Conservation (phyloP, 2,329 filamentous ascomycete genomes). For the Purpureocillium lavendulum region DNA sequence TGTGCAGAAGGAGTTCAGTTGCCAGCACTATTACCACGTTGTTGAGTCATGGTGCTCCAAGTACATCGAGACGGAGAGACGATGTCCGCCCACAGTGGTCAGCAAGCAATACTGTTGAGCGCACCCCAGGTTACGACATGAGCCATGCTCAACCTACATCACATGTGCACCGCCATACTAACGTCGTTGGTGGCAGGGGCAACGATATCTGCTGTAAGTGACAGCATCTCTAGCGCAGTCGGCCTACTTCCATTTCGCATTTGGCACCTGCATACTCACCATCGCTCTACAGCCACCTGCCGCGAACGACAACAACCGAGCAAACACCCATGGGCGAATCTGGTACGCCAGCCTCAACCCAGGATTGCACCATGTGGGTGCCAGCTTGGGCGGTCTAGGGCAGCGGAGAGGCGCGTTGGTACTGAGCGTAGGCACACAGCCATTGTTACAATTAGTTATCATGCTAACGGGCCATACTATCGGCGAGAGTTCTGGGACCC, state of each 20-base stretch:
- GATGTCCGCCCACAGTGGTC: slow-evolving; percentile 33
- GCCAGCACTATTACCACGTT: slow-evolving; percentile 41
- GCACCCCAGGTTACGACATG: slow-evolving; percentile 1
- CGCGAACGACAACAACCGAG: slow-evolving; percentile 29
- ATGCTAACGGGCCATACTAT: too few species aligned
- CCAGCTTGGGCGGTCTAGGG: too few species aligned
- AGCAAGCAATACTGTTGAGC: slow-evolving; percentile 37
- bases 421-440: too few species aligned
- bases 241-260: background rate
- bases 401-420: too few species aligned
- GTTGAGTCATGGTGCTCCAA: slow-evolving; percentile 37
- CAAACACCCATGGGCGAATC: slow-evolving; percentile 28
- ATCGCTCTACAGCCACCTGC: slow-evolving; percentile 22
- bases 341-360: slow-evolving; percentile 24
- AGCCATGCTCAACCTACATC: slow-evolving; percentile 1
- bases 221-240: background rate
- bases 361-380: slow-evolving; percentile 11
- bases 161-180: slow-evolving; percentile 10
- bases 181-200: slow-evolving; percentile 25
- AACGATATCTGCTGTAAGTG: slow-evolving; percentile 36
- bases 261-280: slow-evolving; percentile 11
- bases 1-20: slow-evolving; percentile 40
- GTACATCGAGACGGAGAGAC: slow-evolving; percentile 34
- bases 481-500: too few species aligned
- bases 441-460: too few species aligned